Base-by-base conservation (phyloP, 2,329 filamentous ascomycete genomes). In the Fusarium paranaense region DNA sequence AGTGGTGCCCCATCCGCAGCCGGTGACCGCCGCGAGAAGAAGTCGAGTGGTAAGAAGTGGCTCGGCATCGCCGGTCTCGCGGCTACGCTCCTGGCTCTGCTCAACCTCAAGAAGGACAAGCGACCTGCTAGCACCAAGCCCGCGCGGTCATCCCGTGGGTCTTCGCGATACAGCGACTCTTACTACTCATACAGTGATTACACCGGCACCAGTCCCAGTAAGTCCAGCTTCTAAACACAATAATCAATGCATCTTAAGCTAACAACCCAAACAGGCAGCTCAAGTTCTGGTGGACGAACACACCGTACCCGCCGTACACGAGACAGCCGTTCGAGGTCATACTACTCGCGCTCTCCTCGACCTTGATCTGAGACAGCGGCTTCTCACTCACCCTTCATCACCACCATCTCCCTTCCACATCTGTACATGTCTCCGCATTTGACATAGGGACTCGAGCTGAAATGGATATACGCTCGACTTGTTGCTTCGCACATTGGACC, bases 51-150 rank as follows among this genome's bases (percentile, higher is more conserved):
- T 22, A 80, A 84, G 22, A 86, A 86, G 72, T 89, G 88, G 85
- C 77, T 91, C 22, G 88, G 88, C 32, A 80, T 90, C 27, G 87
- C 85, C 50, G 87, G 87, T 27, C 84, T 84, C 20, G 85, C 86
- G 18, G 85, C 86, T n/a, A 87, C 88, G 6, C 75, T 91, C 68
- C 82, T 87, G 67, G 83, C 87, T 50, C 81, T 91, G 66, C 85
- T 91, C 72, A 90, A 90, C 69, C 78, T 91, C 54, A 85, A 85
- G 70, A 85, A 88, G 78, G 85, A 88, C 72, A 87, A 87, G 81
- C 82, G 83, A 77, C 84, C 85, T 64, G 79, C 80, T 66, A 81
- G 78, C 71, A 81, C 78, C 70, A 85, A 85, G 77, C 78, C 83
- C 42, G 72, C 79, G 57, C 83, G 77, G 40, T 78, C 81, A 58